Evolutionary conservation across 1,284 basidiomycete species (phyloP).

Genomic region (Somion occarium): DNA sequence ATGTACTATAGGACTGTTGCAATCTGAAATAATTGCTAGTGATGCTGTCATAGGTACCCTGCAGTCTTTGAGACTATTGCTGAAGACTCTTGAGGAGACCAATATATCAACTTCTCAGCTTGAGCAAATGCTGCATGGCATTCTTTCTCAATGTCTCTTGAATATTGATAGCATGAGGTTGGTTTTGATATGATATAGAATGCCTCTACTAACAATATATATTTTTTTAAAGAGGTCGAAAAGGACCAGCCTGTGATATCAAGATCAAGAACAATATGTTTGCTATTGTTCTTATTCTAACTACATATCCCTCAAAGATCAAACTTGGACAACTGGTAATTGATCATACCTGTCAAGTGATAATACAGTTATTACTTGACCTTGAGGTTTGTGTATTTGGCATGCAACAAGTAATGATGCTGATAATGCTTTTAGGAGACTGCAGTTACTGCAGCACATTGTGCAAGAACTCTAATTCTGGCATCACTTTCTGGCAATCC

Average conservation of each 20-base stretch:
- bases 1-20: slow-evolving; percentile 59
- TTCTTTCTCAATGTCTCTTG: slow-evolving; percentile 80
- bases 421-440: slow-evolving; percentile 38
- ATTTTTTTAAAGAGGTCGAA: slow-evolving; percentile 61
- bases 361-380: slow-evolving; percentile 72
- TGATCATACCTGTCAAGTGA: slow-evolving; percentile 82
- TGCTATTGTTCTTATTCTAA: slow-evolving; percentile 82
- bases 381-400: slow-evolving; percentile 50
- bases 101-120: slow-evolving; percentile 36
- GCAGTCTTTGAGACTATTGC: slow-evolving; percentile 70
- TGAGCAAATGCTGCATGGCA: slow-evolving; percentile 72
- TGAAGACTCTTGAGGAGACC: slow-evolving; percentile 40
- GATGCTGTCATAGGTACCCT: slow-evolving; percentile 80
- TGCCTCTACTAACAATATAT: background rate
- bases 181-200: slow-evolving; percentile 24
- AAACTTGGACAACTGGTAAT: slow-evolving; percentile 73
- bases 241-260: slow-evolving; percentile 70
- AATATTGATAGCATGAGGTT: slow-evolving; percentile 92
- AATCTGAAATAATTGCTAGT: slow-evolving; percentile 75
- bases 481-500: slow-evolving; percentile 56
- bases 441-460: slow-evolving; percentile 85
- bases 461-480: slow-evolving; percentile 74
- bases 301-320: slow-evolving; percentile 66
- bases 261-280: slow-evolving; percentile 93
- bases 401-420: background rate